Evolutionary conservation across 2,329 filamentous ascomycete genomes (phyloP).

Genomic region (Aspergillus nomiae): DNA sequence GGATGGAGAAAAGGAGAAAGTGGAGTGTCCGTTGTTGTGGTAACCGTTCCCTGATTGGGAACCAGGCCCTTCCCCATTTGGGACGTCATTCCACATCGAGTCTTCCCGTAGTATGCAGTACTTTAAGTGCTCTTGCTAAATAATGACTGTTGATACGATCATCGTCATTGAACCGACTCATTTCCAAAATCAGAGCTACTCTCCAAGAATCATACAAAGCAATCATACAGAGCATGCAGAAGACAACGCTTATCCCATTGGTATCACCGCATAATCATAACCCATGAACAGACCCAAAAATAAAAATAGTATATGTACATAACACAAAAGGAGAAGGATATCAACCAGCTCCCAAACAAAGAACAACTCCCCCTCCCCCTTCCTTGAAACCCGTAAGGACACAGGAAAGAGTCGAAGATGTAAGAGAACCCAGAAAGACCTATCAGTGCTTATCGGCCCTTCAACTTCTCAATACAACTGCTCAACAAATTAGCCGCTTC

Average conservation of each 20-base stretch:
- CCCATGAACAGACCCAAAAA: background rate
- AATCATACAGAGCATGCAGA: background rate
- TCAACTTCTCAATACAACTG: constrained; percentile 73
- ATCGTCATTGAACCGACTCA: no score
- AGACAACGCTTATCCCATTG: constrained; percentile 7
- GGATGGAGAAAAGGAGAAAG: constrained; percentile 6
- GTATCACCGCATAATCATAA: constrained; percentile 3
- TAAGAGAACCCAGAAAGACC: background rate
- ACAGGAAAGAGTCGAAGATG: background rate
- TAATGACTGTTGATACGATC: no score
- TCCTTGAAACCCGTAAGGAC: background rate
- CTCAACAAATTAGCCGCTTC: constrained; percentile 79
- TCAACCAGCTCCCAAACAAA: constrained; percentile 1
- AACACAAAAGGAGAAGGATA: constrained; percentile 9
- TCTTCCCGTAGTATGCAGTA: no score
- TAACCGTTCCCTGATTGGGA: constrained; percentile 13
- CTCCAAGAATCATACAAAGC: no score
- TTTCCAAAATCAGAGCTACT: no score
- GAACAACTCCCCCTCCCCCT: background rate
- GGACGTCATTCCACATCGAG: background rate
- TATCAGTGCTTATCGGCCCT: constrained; percentile 14
- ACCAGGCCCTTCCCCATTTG: background rate
- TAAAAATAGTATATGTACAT: background rate
- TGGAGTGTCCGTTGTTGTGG: constrained; percentile 24
- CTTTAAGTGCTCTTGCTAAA: no score